Evolutionary conservation across 108 stramenopile genomes (phyloP), one percentile per base, ranked within the genome.

Genomic region (Nannochloropsis salina): DNA sequence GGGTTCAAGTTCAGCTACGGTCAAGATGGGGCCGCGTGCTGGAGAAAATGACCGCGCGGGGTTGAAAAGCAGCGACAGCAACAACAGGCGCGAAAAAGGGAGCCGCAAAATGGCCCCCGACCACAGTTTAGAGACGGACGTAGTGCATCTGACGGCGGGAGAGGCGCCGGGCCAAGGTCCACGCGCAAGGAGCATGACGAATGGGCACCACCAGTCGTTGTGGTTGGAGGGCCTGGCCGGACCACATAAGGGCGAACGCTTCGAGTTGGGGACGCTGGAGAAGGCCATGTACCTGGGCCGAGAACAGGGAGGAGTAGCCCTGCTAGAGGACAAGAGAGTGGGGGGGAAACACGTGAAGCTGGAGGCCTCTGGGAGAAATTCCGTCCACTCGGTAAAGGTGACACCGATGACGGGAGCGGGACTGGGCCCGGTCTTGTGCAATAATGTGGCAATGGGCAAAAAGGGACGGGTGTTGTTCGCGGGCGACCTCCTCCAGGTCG

Each of bases 341-440:
- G 61, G 61, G 61, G 61, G 61, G n/a, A 74, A n/a, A n/a, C 61
- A 74, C n/a, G 61, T 74, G 61, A 74, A 74, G 61, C 61, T 74
- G 61, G n/a, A 74, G 6, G 61, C 61, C 15, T 74, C 61, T 15
- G 61, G 61, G 4, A 74, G 61, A n/a, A n/a, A 74, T 3, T n/a
- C 20, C n/a, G 61, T 74, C 2, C 61, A 74, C 6, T 74, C 61
- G 61, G 20, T 74, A n/a, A 74, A 74, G 61, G 61, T 74, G n/a
- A 74, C n/a, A n/a, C 61, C 61, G 15, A n/a, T 74, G 61, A n/a
- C n/a, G 15, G 61, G 61, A 6, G n/a, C 3, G 61, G 61, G 61
- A 1, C 61, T 74, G 61, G 61, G 2, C 20, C 61, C 61, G 4
- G 61, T 74, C 20, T n/a, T 74, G 61, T 15, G 15, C 20, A 74